Percentiles rank a stretch among this genome's conserved stretches.
Conservation (phyloP, 1,139 yeast genomes). For the Spathaspora sp. region DNA sequence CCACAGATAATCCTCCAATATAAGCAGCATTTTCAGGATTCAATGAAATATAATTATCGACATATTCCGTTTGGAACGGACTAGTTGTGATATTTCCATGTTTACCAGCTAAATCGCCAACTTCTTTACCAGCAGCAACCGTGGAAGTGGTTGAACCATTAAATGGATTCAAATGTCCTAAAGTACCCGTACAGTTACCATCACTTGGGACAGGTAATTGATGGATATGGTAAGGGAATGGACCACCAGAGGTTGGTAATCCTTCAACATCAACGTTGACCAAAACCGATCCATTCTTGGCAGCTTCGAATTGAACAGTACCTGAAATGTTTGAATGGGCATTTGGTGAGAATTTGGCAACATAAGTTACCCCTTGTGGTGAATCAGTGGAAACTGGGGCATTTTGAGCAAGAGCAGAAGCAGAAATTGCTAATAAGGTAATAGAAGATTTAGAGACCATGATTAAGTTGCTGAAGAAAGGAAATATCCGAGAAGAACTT, state of each 20-base stretch:
- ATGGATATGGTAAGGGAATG: slow-evolving; percentile 45
- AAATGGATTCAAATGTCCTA: slow-evolving; percentile 41
- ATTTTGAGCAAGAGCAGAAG: slow-evolving; percentile 16
- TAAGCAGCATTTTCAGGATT: slow-evolving; percentile 33
- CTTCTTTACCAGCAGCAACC: slow-evolving; percentile 27
- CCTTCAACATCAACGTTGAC: slow-evolving; percentile 31
- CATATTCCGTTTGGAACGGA: slow-evolving; percentile 24
- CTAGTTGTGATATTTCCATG: slow-evolving; percentile 35
- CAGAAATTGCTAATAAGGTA: slow-evolving; percentile 14
- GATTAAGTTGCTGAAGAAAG: background rate
- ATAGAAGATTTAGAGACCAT: slow-evolving; percentile 8
- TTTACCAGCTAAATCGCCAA: slow-evolving; percentile 45
- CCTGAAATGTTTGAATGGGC: slow-evolving; percentile 20
- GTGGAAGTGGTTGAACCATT: slow-evolving; percentile 31
- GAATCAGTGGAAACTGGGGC: slow-evolving; percentile 23
- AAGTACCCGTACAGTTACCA: slow-evolving; percentile 42
- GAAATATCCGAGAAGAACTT: background rate
- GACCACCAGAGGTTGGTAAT: slow-evolving; percentile 40
- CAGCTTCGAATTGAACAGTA: slow-evolving; percentile 29
- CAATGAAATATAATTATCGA: slow-evolving; percentile 41
- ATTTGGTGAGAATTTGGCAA: slow-evolving; percentile 16
- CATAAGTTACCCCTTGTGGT: slow-evolving; percentile 15
- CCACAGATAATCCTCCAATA: slow-evolving; percentile 39
- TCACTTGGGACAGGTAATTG: slow-evolving; percentile 35
- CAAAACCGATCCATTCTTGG: slow-evolving; percentile 32